Evolutionary conservation across 345 rosid species (phyloP).

Genomic region (Boechera stricta): DNA sequence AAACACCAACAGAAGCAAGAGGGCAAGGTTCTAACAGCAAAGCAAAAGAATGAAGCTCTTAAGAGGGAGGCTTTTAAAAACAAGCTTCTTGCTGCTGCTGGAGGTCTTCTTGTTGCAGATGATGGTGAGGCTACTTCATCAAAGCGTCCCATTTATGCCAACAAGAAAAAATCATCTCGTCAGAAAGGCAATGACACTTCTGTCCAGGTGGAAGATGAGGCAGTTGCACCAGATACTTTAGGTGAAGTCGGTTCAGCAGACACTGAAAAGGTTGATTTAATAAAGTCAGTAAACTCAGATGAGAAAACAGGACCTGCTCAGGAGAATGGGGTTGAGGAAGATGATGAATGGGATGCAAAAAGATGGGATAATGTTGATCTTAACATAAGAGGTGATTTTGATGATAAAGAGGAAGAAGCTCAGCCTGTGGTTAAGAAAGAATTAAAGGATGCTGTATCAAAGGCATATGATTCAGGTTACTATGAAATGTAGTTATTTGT

Average conservation of each 20-base stretch:
- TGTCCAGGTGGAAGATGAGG: slow-evolving; percentile 54
- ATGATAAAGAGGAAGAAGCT: slow-evolving; percentile 83
- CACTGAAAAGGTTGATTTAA: slow-evolving; percentile 55
- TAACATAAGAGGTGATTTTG: slow-evolving; percentile 78
- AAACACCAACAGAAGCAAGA: slow-evolving; percentile 94
- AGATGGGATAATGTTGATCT: slow-evolving; percentile 93
- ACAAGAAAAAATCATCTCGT: slow-evolving; percentile 73
- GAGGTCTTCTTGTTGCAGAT: slow-evolving; percentile 57
- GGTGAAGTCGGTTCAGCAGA: slow-evolving; percentile 54
- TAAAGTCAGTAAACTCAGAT: slow-evolving; percentile 45
- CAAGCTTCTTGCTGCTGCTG: slow-evolving; percentile 68
- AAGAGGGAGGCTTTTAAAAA: slow-evolving; percentile 87
- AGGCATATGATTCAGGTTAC: slow-evolving; percentile 56
- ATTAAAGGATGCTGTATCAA: slow-evolving; percentile 46
- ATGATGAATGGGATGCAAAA: slow-evolving; percentile 96
- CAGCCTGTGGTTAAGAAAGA: slow-evolving; percentile 64
- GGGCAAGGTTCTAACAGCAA: slow-evolving; percentile 84
- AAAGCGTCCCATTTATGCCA: slow-evolving; percentile 80
- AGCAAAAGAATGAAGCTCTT: slow-evolving; percentile 88
- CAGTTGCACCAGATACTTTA: slow-evolving; percentile 48
- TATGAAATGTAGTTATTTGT: slow-evolving; percentile 5
- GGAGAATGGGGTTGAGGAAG: slow-evolving; percentile 74
- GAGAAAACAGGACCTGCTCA: slow-evolving; percentile 56
- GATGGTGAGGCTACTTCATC: slow-evolving; percentile 52
- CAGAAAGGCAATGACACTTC: slow-evolving; percentile 65